Percentiles rank a stretch among this genome's conserved stretches.
These are phyloP conservation scores for Durotheca rogersii DNA, from an alignment of 495 filamentous ascomycete genomes.

Conservation along the genomic window DNA sequence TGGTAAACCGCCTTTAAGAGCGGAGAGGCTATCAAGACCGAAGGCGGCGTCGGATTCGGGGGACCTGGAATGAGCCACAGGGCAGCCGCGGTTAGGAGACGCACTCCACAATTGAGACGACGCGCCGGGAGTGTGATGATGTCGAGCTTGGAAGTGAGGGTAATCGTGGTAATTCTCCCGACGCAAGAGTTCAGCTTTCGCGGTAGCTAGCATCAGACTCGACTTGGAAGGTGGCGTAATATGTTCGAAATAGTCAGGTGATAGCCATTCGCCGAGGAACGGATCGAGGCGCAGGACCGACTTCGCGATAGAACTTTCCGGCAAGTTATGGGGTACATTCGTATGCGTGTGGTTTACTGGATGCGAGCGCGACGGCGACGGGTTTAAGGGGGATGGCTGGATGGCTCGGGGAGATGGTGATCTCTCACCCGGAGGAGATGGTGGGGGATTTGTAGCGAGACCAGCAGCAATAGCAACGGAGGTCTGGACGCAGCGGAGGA, in stretches of 20 bases:
- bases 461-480: conserved; percentile 87
- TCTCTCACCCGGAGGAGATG: conserved; percentile 34
- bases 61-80: conserved; percentile 10
- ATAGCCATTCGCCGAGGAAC: conserved; percentile 93
- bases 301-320: conserved; percentile 41
- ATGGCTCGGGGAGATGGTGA: conserved; percentile 25
- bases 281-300: conserved; percentile 78
- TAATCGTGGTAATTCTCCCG: conserved; percentile 62
- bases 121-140: conserved; percentile 30
- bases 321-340: background rate
- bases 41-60: conserved; percentile 15
- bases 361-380: conserved; percentile 20
- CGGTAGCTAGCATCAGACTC: conserved; percentile 78
- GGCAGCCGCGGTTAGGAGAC: conserved; percentile 16
- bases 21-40: conserved; percentile 28
- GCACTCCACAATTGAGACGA: conserved; percentile 45
- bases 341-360: conserved; percentile 13
- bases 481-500: conserved; percentile 89
- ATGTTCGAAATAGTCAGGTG: conserved; percentile 85
- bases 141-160: conserved; percentile 39
- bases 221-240: conserved; percentile 88
- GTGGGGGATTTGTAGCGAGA: conserved; percentile 63
- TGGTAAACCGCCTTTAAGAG: conserved; percentile 32
- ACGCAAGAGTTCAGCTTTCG: conserved; percentile 80
- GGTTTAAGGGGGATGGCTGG: conserved; percentile 35